These are phyloP conservation scores for Botrytis medusae DNA, from an alignment of 2,329 filamentous ascomycete species.

Conservation along the genomic window DNA sequence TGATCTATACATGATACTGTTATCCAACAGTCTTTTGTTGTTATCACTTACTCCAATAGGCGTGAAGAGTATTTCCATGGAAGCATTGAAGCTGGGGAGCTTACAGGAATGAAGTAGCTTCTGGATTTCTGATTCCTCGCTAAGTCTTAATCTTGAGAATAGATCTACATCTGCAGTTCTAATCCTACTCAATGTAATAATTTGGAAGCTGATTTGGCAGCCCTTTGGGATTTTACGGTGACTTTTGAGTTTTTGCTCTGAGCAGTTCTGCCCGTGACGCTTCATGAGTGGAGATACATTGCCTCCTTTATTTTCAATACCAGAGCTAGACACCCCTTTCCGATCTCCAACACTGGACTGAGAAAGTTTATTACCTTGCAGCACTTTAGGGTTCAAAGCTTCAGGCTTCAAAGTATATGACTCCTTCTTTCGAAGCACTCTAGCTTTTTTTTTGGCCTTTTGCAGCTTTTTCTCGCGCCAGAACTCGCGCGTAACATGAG, in stretches of 20 bases:
- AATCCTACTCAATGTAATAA: not conserved
- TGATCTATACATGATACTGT: constrained; percentile 8
- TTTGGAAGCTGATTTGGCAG: too few relatives aligned
- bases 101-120: constrained; percentile 11
- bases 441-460: not conserved
- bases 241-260: not conserved
- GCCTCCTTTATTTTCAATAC: not conserved
- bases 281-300: not conserved
- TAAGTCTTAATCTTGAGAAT: not conserved
- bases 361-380: not conserved
- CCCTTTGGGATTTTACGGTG: not conserved
- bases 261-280: not conserved
- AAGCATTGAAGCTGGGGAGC: not conserved
- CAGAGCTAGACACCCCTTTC: not conserved
- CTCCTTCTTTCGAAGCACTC: not conserved
- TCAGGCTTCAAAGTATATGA: not conserved
- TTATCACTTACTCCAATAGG: not conserved
- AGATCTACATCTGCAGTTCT: constrained; percentile 7
- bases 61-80: not conserved
- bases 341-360: not conserved
- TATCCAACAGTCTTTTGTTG: constrained; percentile 2
- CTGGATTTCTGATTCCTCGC: not conserved
- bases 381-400: not conserved
- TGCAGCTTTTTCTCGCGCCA: constrained; percentile 12
- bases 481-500: constrained; percentile 14